Evolutionary conservation across 768 basidiomycete species (phyloP).

Genomic region (Pleurotus sapidus): DNA sequence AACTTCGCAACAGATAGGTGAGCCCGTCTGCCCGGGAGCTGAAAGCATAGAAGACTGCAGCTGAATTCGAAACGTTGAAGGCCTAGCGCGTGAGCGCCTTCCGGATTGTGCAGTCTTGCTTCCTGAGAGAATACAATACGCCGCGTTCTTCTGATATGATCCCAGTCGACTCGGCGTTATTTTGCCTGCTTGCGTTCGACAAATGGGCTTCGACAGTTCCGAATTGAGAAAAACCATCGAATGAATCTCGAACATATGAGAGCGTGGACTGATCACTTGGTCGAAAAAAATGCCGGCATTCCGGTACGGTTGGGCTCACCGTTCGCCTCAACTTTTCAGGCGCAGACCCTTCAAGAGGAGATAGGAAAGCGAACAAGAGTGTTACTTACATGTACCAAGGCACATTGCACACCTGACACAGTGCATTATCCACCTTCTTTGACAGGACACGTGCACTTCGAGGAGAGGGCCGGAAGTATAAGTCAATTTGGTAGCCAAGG

Average conservation of each 20-base stretch:
- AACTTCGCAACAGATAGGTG: not conserved
- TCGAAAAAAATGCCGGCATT: not conserved
- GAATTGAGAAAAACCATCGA: not conserved
- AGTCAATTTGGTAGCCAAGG: constrained; percentile 7
- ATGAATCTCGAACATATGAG: not conserved
- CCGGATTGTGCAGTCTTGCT: not conserved
- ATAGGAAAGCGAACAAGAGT: no score
- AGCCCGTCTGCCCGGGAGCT: not conserved
- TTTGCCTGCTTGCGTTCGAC: not conserved
- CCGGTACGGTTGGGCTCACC: not conserved
- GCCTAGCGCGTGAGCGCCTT: no score
- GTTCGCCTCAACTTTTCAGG: no score
- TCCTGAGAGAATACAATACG: not conserved
- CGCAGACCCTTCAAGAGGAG: no score
- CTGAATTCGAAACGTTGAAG: not conserved
- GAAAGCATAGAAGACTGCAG: not conserved
- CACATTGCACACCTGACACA: not conserved
- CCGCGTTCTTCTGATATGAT: not conserved
- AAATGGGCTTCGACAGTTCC: not conserved
- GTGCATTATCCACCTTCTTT: not conserved
- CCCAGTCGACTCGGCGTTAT: not conserved
- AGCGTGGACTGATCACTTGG: not conserved
- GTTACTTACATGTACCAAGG: no score
- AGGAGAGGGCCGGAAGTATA: constrained; percentile 3
- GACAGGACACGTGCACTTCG: not conserved